Evolutionary conservation across 257 asterid species (phyloP), one percentile per base, ranked within the genome.

Genomic region (Solanum peruvianum): DNA sequence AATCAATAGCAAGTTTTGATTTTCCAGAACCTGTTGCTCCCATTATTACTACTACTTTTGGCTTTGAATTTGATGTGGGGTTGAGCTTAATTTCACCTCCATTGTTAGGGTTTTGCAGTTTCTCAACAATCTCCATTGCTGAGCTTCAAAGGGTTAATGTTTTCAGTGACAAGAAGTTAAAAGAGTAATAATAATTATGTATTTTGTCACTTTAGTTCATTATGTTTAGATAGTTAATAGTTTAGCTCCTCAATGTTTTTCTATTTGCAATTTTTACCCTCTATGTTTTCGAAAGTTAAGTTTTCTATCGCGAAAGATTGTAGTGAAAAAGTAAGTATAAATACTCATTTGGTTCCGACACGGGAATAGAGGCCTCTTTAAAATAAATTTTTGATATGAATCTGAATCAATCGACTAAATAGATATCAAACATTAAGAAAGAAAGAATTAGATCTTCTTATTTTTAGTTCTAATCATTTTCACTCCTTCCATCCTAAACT

Each of bases 21-120:
- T 96, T 96, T 67, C 98, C 99, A 18, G 98, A 39, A 67, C 98
- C 99, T 8, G 98, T 91, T 78, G 98, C 94, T 15, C 98, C 98
- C 96, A 94, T 90, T 27, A 95, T 95, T 90, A 95, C 96, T 80
- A 95, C 93, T 33, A 97, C 89, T 87, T 96, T 93, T 33, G 92
- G 93, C 84, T 92, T 95, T n/a, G 92, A 80, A 86, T 69, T 82
- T 9, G 85, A 35, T 70, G 52, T 86, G 31, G 44, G 71, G 18
- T 44, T 86, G 31, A 37, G 52, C 1, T 83, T 58, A 41, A 58
- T 88, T 66, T 66, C 71, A 16, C 3, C 45, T 21, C 84, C 44
- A 71, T 47, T 72, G 69, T 21, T 86, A 71, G 84, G 87, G 87
- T 49, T 86, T 72, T 12, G 60, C 42, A 52, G 58, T 78, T 49